Evolutionary conservation across 2,329 filamentous ascomycete species (phyloP), one percentile per base, ranked within the genome.

Genomic region (Penicillium sp.): DNA sequence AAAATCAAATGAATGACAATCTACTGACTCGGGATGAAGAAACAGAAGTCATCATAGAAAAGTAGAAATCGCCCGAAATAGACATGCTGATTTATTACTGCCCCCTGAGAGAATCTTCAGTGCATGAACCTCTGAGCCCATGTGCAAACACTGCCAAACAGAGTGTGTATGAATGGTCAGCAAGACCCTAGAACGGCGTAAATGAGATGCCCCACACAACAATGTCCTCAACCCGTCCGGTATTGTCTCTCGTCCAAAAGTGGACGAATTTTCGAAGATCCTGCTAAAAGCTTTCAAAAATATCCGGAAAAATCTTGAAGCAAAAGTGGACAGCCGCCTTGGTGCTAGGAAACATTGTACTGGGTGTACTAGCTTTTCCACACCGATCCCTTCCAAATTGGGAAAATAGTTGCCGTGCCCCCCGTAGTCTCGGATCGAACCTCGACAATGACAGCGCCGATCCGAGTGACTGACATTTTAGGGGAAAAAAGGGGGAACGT

Each of bases 371-470:
- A 31, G 33, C 23, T n/a, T 27, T n/a, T 47, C 23, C n/a, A 27
- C 31, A 50, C 9, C 16, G 53, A 58, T 56, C 45, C 11, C 13
- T 7, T 29, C 50, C 31, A 2, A 7, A 47, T 54, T 42, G 42
- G 55, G 39, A 50, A 57, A 37, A 39, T 27, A 39, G 16, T 42
- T 7, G 9, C 37, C 33, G 31, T 42, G n/a, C 25, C 16, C 23
- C 33, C 19, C 31, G 29, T 39, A 23, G 21, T 42, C 26, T 10
- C 25, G 45, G 47, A 43, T 50, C 48, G 42, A 51, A 14, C 8
- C 25, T 54, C 33, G 31, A 44, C 26, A 48, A 44, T 54, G 50
- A 55, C 48, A 62, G 55, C n/a, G 61, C 16, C 25, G 53, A 63
- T 63, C 57, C 43, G 21, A 23, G 26, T 44, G 29, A 5, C 4